Conservation (phyloP, 257 asterid species). For the Lavandula angustifolia region DNA sequence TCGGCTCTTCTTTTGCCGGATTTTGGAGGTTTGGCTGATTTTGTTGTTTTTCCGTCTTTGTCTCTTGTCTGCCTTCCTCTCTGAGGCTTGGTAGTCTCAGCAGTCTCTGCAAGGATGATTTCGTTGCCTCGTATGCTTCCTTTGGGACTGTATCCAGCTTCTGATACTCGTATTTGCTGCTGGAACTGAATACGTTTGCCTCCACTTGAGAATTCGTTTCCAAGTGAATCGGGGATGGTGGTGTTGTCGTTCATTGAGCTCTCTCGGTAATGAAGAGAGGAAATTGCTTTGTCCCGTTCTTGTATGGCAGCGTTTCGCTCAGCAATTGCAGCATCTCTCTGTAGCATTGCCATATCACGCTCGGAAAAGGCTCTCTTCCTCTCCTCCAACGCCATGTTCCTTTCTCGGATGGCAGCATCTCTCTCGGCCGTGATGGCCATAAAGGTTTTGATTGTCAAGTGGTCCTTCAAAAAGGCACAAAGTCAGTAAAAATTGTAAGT, state of each 20-base stretch:
- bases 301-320: slow-evolving; percentile 77
- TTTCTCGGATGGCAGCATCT: slow-evolving; percentile 91
- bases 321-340: slow-evolving; percentile 88
- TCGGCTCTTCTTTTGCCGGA: slow-evolving; percentile 55
- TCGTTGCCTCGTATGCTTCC: slow-evolving; percentile 43
- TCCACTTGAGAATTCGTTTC: slow-evolving; percentile 45
- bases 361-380: slow-evolving; percentile 87
- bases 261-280: slow-evolving; percentile 61
- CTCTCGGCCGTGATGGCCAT: slow-evolving; percentile 94
- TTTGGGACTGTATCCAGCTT: slow-evolving; percentile 48
- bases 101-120: slow-evolving; percentile 41
- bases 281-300: slow-evolving; percentile 72
- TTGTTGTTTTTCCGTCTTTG: slow-evolving; percentile 49
- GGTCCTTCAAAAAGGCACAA: slow-evolving; percentile 58
- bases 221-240: slow-evolving; percentile 50
- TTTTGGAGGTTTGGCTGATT: slow-evolving; percentile 48
- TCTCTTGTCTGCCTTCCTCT: slow-evolving; percentile 61
- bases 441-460: slow-evolving; percentile 72
- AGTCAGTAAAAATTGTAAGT: slow-evolving; percentile 15
- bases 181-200: slow-evolving; percentile 52
- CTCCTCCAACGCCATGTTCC: slow-evolving; percentile 96
- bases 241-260: slow-evolving; percentile 51
- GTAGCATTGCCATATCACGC: slow-evolving; percentile 90
- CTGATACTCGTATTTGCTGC: slow-evolving; percentile 46
- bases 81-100: slow-evolving; percentile 51